A percentile compares a stretch with the other conserved stretches of the same genome.
These are phyloP conservation scores for Daldinia decipiens DNA, from an alignment of 495 filamentous ascomycete genomes.

Conservation along the genomic window DNA sequence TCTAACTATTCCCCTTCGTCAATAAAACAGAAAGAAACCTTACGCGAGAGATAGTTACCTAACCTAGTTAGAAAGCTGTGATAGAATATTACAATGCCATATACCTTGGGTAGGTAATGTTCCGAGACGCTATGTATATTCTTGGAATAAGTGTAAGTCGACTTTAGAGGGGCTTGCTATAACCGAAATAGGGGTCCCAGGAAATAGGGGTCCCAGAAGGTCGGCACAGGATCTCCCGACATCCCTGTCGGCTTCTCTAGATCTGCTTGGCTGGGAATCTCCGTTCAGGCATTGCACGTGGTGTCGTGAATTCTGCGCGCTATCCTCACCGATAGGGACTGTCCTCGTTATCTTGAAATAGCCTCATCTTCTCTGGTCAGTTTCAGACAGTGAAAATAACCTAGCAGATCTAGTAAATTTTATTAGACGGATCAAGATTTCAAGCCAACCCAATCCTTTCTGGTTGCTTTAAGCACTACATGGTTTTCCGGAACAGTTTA, in stretches of 20 bases:
- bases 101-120: too few relatives aligned
- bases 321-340: not conserved
- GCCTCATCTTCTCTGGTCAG: not conserved
- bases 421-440: not conserved
- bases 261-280: conserved; percentile 24
- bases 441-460: not conserved
- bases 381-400: not conserved
- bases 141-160: too few relatives aligned
- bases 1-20: not conserved
- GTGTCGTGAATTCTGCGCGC: conserved; percentile 16
- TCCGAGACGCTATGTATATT: too few relatives aligned
- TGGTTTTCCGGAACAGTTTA: not conserved
- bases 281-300: conserved; percentile 22
- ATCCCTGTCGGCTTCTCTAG: conserved; percentile 15
- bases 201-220: conserved; percentile 6
- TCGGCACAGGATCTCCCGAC: conserved; percentile 3
- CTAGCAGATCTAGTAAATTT: not conserved
- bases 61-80: too few relatives aligned
- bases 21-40: too few relatives aligned
- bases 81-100: too few relatives aligned
- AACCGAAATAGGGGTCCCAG: conserved; percentile 9
- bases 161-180: not conserved
- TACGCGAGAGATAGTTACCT: too few relatives aligned
- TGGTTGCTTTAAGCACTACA: not conserved
- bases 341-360: not conserved